phyloP scores from a whole-genome alignment of 106 monocot genomes.

The Narthecium ossifragum region DNA sequence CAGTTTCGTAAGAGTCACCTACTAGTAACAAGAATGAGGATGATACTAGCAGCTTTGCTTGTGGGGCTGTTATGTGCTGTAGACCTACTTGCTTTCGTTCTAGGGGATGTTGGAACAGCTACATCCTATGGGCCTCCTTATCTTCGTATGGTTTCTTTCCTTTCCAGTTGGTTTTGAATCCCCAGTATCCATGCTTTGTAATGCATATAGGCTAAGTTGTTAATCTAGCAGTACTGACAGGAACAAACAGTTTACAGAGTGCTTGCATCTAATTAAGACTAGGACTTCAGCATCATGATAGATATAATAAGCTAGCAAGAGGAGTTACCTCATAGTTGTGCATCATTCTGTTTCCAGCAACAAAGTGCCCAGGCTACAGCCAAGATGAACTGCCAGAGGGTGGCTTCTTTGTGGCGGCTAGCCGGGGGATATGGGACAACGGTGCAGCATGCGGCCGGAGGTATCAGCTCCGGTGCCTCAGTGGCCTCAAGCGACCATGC shows the following conservation, averaged over 20 bases:
- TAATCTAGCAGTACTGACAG: no score
- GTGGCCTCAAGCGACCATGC: conserved; percentile 17
- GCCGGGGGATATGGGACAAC: conserved; percentile 7
- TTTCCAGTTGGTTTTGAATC: neutral
- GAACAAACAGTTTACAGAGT: no score
- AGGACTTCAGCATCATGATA: no score
- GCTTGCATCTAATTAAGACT: neutral
- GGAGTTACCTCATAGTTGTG: neutral
- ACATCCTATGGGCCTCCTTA: conserved; percentile 12
- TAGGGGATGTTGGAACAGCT: conserved; percentile 8
- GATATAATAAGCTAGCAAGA: neutral
- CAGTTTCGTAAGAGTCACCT: no score
- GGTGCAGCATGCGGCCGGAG: conserved; percentile 18
- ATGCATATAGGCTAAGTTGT: no score
- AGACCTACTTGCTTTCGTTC: neutral
- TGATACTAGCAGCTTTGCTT: no score
- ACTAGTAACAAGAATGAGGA: no score
- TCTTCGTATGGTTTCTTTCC: neutral
- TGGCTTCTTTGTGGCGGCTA: conserved; percentile 1
- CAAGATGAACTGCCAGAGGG: conserved; percentile 1
- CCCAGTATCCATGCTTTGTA: no score
- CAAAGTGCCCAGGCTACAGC: conserved; percentile 1
- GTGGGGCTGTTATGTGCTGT: no score
- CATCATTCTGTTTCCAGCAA: neutral
- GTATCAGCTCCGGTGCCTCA: conserved; percentile 22